Percentiles rank a stretch among this genome's conserved stretches.
Conservation (phyloP, 345 rosid species). For the Hirschfeldia incana region DNA sequence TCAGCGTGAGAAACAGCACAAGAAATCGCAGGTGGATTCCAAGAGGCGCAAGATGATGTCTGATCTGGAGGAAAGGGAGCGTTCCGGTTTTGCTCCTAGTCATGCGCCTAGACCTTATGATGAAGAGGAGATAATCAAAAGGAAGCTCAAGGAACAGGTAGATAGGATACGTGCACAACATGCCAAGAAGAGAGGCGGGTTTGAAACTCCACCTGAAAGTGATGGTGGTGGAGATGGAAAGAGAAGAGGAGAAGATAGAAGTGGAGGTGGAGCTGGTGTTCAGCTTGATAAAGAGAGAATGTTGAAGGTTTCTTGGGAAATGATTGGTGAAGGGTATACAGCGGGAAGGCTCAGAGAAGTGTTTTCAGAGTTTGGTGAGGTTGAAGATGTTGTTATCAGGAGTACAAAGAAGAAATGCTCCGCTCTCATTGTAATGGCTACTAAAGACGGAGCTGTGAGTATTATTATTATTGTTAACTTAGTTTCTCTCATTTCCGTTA, state of each 20-base stretch:
- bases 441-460: neutral
- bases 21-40: constrained; percentile 57
- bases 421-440: neutral
- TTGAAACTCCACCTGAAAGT: neutral
- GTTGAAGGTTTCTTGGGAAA: neutral
- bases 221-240: neutral
- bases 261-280: neutral
- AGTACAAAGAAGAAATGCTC: neutral
- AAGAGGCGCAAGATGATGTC: constrained; percentile 78
- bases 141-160: constrained; percentile 3
- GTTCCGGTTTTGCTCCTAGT: constrained; percentile 63
- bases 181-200: neutral
- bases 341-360: neutral
- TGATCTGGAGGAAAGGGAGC: constrained; percentile 85
- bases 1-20: constrained; percentile 64
- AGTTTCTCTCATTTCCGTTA: neutral
- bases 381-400: neutral
- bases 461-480: neutral
- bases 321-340: neutral
- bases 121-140: constrained; percentile 69
- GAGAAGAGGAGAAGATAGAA: neutral
- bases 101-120: constrained; percentile 44
- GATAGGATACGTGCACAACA: neutral
- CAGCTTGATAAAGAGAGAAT: neutral
- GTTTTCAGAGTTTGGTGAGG: neutral